phyloP scores from a whole-genome alignment of 768 basidiomycete species.

The Leucogyrophana mollusca region DNA sequence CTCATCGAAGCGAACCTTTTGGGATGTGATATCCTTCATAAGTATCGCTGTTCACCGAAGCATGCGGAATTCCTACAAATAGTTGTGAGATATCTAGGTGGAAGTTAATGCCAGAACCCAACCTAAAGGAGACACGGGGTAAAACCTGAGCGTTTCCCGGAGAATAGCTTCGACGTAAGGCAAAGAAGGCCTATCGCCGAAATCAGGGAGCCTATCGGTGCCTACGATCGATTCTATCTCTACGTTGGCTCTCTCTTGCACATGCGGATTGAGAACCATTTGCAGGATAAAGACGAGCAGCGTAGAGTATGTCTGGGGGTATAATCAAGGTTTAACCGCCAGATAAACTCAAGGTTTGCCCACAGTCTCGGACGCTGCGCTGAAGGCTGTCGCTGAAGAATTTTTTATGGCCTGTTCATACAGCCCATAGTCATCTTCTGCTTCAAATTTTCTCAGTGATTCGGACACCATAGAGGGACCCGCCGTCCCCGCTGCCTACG shows the following conservation, averaged over 20 bases:
- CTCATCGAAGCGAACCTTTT: not conserved
- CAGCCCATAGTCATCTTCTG: constrained; percentile 11
- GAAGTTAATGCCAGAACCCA: not conserved
- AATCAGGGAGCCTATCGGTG: constrained; percentile 16
- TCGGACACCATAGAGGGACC: constrained; percentile 29
- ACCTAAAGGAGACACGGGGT: constrained; percentile 15
- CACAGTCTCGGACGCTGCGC: constrained; percentile 22
- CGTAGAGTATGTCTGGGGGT: constrained; percentile 16
- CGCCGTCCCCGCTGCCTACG: constrained; percentile 20
- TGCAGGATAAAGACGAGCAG: constrained; percentile 18
- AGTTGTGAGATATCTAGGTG: not conserved
- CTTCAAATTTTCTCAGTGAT: constrained; percentile 19
- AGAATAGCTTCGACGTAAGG: constrained; percentile 20
- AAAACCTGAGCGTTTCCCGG: constrained; percentile 23
- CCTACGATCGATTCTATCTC: constrained; percentile 19
- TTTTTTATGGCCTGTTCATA: constrained; percentile 29
- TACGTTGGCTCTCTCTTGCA: constrained; percentile 16
- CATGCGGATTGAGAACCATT: constrained; percentile 24
- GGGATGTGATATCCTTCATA: not conserved
- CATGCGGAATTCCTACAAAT: not conserved
- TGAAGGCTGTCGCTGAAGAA: constrained; percentile 31
- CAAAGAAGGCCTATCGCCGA: constrained; percentile 17
- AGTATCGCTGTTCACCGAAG: not conserved
- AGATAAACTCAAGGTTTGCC: constrained; percentile 1
- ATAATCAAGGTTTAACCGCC: too few relatives aligned